Percentiles rank a stretch among this genome's conserved stretches.
Conservation (phyloP, 2,329 filamentous ascomycete species). For the Coleophoma cylindrospora region DNA sequence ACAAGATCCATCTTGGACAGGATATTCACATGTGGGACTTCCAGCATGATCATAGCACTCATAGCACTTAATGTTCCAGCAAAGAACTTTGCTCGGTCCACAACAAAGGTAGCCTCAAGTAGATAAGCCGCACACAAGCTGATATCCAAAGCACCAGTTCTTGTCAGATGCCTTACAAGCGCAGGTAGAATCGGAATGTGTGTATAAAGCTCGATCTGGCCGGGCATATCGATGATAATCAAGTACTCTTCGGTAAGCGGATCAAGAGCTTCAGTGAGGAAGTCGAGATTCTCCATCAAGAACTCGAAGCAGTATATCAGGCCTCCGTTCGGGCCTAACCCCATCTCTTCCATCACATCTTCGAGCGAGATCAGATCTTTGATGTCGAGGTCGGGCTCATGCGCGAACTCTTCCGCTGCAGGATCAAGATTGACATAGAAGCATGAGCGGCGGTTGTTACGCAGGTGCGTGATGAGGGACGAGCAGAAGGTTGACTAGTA, state of each 20-base stretch:
- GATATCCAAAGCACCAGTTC: constrained; percentile 77
- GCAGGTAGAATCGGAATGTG: constrained; percentile 89
- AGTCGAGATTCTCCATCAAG: constrained; percentile 89
- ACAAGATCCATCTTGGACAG: constrained; percentile 97
- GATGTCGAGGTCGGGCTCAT: constrained; percentile 90
- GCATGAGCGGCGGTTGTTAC: constrained; percentile 84
- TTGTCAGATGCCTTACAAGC: constrained; percentile 75
- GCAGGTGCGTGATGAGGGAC: constrained; percentile 86
- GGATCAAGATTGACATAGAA: constrained; percentile 99
- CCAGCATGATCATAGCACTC: constrained; percentile 98
- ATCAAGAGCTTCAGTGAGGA: constrained; percentile 79
- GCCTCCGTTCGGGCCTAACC: constrained; percentile 84
- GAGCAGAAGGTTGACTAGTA: constrained; percentile 85
- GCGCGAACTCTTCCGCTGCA: constrained; percentile 87
- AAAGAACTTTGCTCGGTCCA: constrained; percentile 97
- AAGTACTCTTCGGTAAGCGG: constrained; percentile 89
- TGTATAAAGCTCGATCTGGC: constrained; percentile 97
- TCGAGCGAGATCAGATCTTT: constrained; percentile 89
- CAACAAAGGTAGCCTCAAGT: constrained; percentile 90
- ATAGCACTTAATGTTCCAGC: constrained; percentile 92
- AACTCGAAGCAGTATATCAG: constrained; percentile 97
- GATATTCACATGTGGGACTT: constrained; percentile 94
- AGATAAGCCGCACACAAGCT: constrained; percentile 91
- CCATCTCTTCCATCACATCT: constrained; percentile 95
- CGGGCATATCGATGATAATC: constrained; percentile 97